Evolutionary conservation across 2,329 filamentous ascomycete species (phyloP).

Genomic region (Alternaria conjuncta): DNA sequence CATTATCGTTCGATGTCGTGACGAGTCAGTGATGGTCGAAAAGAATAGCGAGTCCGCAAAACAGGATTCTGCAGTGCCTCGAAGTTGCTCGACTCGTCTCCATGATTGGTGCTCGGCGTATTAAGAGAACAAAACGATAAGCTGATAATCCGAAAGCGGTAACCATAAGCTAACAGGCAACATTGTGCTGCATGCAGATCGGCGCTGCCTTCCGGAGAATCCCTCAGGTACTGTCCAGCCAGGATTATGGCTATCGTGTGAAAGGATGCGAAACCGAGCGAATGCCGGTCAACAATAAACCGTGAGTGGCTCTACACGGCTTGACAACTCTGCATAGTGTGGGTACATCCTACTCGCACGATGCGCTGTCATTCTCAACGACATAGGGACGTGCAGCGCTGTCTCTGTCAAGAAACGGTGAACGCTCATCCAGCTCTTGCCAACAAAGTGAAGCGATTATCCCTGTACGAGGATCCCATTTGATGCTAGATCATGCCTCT

Average conservation of each 20-base stretch:
- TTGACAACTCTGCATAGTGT: background rate
- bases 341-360: background rate
- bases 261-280: background rate
- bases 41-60: conserved; percentile 1
- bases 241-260: background rate
- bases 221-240: conserved; percentile 3
- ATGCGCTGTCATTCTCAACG: conserved; percentile 13
- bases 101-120: conserved; percentile 5
- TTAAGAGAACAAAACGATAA: conserved; percentile 4
- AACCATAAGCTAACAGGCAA: conserved; percentile 6
- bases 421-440: conserved; percentile 4
- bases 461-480: background rate
- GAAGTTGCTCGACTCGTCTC: background rate
- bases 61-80: conserved; percentile 9
- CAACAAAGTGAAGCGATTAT: conserved; percentile 3
- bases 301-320: background rate
- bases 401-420: conserved; percentile 7
- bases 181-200: conserved; percentile 2
- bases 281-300: background rate
- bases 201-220: background rate
- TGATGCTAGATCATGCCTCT: background rate
- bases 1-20: background rate
- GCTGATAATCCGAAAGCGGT: conserved; percentile 2
- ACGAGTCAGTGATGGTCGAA: conserved; percentile 11
- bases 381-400: conserved; percentile 1